A percentile compares a stretch with the other conserved stretches of the same genome.
Evolutionary conservation across 78 protist species (phyloP).

Genomic region (Cavenderia fasciculata): DNA sequence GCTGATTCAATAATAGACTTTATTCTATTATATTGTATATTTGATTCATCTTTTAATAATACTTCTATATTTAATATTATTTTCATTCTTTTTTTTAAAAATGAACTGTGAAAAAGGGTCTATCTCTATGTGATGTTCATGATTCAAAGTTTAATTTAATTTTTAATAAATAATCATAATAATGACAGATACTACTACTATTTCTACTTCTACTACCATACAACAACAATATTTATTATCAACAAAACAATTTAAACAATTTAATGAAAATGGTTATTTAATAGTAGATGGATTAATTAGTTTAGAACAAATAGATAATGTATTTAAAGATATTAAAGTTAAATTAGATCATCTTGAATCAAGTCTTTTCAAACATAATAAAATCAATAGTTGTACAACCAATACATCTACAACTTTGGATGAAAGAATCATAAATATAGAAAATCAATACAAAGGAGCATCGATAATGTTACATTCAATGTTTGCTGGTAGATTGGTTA

Average conservation of each 20-base stretch:
- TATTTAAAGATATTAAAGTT: neutral
- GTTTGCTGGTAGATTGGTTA: constrained; percentile 31
- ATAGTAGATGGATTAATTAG: constrained; percentile 5
- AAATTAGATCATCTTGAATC: neutral
- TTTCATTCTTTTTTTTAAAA: too few species aligned
- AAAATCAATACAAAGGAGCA: constrained; percentile 30
- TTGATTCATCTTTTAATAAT: constrained; percentile 16
- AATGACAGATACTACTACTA: neutral
- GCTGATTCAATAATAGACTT: neutral
- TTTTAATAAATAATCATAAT: too few species aligned
- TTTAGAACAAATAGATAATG: neutral
- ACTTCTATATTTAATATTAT: neutral
- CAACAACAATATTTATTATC: neutral
- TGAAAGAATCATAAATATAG: neutral
- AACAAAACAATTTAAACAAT: neutral
- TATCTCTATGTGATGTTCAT: too few species aligned
- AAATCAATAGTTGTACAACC: neutral
- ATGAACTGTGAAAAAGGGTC: too few species aligned
- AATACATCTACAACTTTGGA: neutral
- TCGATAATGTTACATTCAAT: constrained; percentile 42
- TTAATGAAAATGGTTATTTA: constrained; percentile 10
- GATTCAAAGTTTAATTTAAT: too few species aligned
- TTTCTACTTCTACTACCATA: neutral
- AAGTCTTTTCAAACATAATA: neutral
- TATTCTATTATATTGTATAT: neutral